phyloP scores from a whole-genome alignment of 2,329 filamentous ascomycete species.

The Phaeoacremonium minimum region DNA sequence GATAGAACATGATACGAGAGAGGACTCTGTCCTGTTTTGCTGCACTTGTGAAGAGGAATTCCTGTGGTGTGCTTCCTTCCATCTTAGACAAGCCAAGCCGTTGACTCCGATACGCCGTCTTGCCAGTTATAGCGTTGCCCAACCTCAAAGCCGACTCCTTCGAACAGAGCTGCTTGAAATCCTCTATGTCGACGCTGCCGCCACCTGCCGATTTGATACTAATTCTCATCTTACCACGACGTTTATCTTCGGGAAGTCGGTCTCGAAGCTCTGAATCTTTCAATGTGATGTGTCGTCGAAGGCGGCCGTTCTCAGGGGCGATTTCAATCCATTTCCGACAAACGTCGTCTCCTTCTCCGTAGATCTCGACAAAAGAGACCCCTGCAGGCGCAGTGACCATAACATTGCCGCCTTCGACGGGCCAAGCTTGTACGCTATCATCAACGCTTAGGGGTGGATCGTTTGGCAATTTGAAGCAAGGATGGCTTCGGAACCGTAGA shows the following conservation, averaged over 20 bases:
- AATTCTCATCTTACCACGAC: constrained; percentile 66
- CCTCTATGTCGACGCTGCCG: constrained; percentile 70
- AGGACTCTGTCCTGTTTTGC: constrained; percentile 68
- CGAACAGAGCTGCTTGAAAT: constrained; percentile 66
- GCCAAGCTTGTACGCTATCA: constrained; percentile 79
- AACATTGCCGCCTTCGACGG: constrained; percentile 72
- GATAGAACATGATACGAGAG: constrained; percentile 70
- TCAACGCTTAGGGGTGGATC: constrained; percentile 64
- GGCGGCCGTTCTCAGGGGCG: constrained; percentile 53
- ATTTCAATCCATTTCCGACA: constrained; percentile 84
- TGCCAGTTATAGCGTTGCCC: constrained; percentile 54
- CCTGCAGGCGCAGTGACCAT: constrained; percentile 76
- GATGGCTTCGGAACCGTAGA: constrained; percentile 84
- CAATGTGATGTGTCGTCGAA: constrained; percentile 69
- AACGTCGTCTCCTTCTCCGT: constrained; percentile 71
- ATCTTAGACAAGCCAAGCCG: constrained; percentile 70
- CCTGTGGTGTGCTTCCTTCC: constrained; percentile 64
- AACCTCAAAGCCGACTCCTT: constrained; percentile 73
- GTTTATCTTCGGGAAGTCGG: constrained; percentile 67
- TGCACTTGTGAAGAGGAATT: constrained; percentile 71
- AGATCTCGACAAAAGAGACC: constrained; percentile 82
- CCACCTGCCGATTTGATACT: constrained; percentile 74
- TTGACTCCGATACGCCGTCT: constrained; percentile 71
- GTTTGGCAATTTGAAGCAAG: constrained; percentile 79
- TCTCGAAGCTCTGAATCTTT: constrained; percentile 71